Conservation (phyloP, 805 yeast genomes). For the Saccharomycopsis fermentans region DNA sequence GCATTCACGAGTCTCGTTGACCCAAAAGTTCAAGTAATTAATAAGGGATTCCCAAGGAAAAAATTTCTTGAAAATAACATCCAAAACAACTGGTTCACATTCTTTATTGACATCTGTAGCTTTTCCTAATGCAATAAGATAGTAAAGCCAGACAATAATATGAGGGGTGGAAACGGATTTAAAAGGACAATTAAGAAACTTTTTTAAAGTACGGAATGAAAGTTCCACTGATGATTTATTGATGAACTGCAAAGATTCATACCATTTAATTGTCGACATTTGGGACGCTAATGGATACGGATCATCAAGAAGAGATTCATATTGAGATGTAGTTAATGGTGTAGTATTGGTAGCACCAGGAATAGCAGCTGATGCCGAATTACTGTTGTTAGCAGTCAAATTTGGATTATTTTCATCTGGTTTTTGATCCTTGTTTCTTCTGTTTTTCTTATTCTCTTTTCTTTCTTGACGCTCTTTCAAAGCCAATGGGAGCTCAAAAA, state of each 20-base stretch:
- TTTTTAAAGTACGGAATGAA: conserved; percentile 55
- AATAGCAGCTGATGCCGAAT: conserved; percentile 13
- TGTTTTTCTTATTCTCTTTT: conserved; percentile 51
- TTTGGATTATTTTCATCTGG: conserved; percentile 15
- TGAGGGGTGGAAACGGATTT: conserved; percentile 62
- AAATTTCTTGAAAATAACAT: conserved; percentile 41
- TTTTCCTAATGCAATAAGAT: conserved; percentile 52
- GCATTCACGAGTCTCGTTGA: conserved; percentile 17
- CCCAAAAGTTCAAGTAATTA: conserved; percentile 45
- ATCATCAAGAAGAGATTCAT: conserved; percentile 15
- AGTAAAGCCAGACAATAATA: conserved; percentile 68
- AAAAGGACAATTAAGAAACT: conserved; percentile 58
- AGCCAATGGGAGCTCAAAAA: conserved; percentile 64
- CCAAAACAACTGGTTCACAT: conserved; percentile 35
- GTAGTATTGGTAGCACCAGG: conserved; percentile 4
- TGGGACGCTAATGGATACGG: conserved; percentile 22
- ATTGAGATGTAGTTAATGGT: neutral
- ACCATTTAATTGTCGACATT: conserved; percentile 39
- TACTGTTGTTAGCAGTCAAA: conserved; percentile 2
- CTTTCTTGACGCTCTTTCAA: conserved; percentile 62
- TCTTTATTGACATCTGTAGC: conserved; percentile 38
- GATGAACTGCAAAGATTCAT: conserved; percentile 40
- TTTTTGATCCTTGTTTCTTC: conserved; percentile 4
- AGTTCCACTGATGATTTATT: conserved; percentile 59
- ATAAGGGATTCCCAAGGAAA: conserved; percentile 64